These are phyloP conservation scores for Arachis hypogaea DNA, from an alignment of 306 rosid species.

Conservation along the genomic window DNA sequence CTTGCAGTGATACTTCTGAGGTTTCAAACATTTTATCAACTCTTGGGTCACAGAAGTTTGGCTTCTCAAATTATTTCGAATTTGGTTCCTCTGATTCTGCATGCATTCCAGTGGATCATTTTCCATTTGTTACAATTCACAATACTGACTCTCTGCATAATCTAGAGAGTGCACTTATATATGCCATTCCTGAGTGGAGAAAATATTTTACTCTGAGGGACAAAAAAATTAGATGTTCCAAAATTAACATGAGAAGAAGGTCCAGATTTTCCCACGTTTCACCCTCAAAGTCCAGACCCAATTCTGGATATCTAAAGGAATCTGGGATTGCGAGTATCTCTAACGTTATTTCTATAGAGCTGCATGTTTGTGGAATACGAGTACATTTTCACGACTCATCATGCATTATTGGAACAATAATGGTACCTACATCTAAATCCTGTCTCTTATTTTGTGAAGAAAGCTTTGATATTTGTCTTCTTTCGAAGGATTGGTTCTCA, in stretches of 20 bases:
- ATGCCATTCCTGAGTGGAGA: conserved; percentile 76
- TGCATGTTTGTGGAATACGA: conserved; percentile 58
- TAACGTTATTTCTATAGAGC: conserved; percentile 52
- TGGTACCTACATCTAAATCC: conserved; percentile 60
- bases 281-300: conserved; percentile 42
- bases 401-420: conserved; percentile 69
- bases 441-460: conserved; percentile 60
- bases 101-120: conserved; percentile 71
- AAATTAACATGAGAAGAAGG: conserved; percentile 36
- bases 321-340: conserved; percentile 45
- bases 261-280: conserved; percentile 43
- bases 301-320: conserved; percentile 37
- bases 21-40: conserved; percentile 37
- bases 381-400: conserved; percentile 88
- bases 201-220: conserved; percentile 60
- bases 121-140: conserved; percentile 75
- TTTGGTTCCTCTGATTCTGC: conserved; percentile 63
- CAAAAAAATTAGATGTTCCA: conserved; percentile 47
- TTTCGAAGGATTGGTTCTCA: conserved; percentile 70
- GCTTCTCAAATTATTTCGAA: conserved; percentile 82
- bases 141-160: conserved; percentile 65
- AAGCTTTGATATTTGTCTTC: conserved; percentile 66
- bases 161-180: conserved; percentile 61
- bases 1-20: conserved; percentile 39
- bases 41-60: conserved; percentile 68